These are phyloP conservation scores for Combretum micranthum DNA, from an alignment of 345 rosid species.

Conservation along the genomic window DNA sequence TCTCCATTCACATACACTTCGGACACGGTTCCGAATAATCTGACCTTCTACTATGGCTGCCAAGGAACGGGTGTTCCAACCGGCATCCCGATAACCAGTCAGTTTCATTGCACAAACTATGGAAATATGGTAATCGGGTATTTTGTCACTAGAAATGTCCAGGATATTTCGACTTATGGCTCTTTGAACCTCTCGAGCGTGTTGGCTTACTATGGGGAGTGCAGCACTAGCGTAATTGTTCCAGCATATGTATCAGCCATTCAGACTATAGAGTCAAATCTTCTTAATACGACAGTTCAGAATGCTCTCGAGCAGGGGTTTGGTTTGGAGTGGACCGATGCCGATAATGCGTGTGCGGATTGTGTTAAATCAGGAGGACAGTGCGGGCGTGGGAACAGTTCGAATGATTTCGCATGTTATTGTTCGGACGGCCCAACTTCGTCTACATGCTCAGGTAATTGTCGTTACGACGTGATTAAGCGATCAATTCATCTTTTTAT, in stretches of 20 bases:
- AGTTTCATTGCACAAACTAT: neutral
- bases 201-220: too few species aligned
- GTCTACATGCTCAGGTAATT: neutral
- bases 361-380: conserved; percentile 9
- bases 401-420: neutral
- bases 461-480: too few species aligned
- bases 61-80: too few species aligned
- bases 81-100: too few species aligned
- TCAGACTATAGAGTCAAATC: too few species aligned
- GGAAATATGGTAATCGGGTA: neutral
- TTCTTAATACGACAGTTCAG: too few species aligned
- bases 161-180: neutral
- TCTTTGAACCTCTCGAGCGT: fast-evolving
- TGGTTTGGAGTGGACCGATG: conserved; percentile 9
- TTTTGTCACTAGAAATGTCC: neutral
- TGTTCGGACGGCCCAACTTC: neutral
- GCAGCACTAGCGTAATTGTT: too few species aligned
- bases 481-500: too few species aligned
- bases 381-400: conserved; percentile 4
- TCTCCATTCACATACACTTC: neutral
- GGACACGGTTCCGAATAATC: neutral
- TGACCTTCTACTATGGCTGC: conserved; percentile 12
- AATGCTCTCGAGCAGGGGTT: too few species aligned
- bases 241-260: too few species aligned
- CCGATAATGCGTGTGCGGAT: neutral